Conservation (phyloP, 2,329 filamentous ascomycete genomes). For the Purpureocillium takamizusanense region DNA sequence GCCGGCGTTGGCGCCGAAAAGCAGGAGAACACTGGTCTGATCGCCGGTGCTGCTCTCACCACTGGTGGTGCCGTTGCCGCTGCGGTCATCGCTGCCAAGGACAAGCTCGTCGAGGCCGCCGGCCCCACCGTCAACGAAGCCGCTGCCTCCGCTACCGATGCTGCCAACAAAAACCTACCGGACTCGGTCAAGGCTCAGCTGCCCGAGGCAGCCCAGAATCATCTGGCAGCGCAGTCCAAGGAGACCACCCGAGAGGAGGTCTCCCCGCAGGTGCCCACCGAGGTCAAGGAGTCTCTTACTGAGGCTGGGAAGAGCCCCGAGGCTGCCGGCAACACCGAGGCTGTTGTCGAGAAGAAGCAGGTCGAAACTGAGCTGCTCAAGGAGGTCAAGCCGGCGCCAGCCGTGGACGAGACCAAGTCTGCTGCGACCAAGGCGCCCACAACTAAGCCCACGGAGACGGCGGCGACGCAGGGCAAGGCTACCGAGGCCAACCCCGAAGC, state of each 20-base stretch:
- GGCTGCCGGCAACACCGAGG: slow-evolving; percentile 58
- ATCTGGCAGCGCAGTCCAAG: slow-evolving; percentile 33
- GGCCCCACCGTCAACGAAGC: slow-evolving; percentile 21
- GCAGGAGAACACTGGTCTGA: slow-evolving; percentile 27
- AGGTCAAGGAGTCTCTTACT: slow-evolving; percentile 49
- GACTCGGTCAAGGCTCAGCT: slow-evolving; percentile 43
- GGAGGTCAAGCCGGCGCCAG: slow-evolving; percentile 41
- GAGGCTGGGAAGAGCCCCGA: slow-evolving; percentile 57
- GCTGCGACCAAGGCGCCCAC: slow-evolving; percentile 6
- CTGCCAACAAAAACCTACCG: slow-evolving; percentile 39
- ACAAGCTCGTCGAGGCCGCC: slow-evolving; percentile 21
- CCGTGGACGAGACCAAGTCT: slow-evolving; percentile 18
- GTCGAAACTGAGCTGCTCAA: slow-evolving; percentile 67
- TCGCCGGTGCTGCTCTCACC: slow-evolving; percentile 28
- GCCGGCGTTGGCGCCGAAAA: slow-evolving; percentile 44
- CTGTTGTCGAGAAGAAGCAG: slow-evolving; percentile 65
- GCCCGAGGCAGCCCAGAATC: slow-evolving; percentile 39
- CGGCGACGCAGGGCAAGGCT: slow-evolving; percentile 8
- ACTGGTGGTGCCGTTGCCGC: slow-evolving; percentile 25
- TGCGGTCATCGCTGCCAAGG: slow-evolving; percentile 26
- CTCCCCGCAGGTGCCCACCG: slow-evolving; percentile 41
- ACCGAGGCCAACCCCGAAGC: slow-evolving; percentile 9
- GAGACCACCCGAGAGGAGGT: slow-evolving; percentile 33
- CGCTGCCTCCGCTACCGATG: slow-evolving; percentile 25
- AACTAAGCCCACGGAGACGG: slow-evolving; percentile 9